Evolutionary conservation across 768 basidiomycete genomes (phyloP), one percentile per base, ranked within the genome.

Genomic region (Psilocybe sp.): DNA sequence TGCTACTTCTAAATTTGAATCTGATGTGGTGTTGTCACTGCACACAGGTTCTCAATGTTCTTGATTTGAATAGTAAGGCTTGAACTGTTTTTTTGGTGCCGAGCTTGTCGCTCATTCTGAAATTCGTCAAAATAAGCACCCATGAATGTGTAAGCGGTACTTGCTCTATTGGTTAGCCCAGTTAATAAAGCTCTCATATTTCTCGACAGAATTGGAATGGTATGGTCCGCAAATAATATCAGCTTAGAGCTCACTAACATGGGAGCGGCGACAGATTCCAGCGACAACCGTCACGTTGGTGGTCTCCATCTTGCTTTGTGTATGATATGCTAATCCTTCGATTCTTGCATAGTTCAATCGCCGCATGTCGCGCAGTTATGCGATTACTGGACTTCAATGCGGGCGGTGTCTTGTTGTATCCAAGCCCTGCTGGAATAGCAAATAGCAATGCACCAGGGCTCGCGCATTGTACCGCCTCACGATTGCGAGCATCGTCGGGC

Each of bases 281-380:
- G 84, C 85, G 34, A 83, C 85, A 14, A 76, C 80, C 4, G 69
- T 85, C 51, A 82, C 84, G 85, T 86, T 67, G 14, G 65, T 52
- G 39, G 38, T 31, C 16, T 51, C 10, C 38, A n/a, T 40, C 31
- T 10, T 16, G 23, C 47, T 39, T 39, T 40, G 38, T 42, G 8
- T 44, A 18, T 47, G 48, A 16, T 16, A 23, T 31, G 11, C 16
- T 46, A 43, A 46, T 16, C 23, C 46, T 20, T 33, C 32, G 51
- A 46, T 41, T 33, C 43, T 39, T 20, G 48, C 20, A 10, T 51
- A 80, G 78, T 19, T 73, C 80, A 7, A 82, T 84, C 46, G 82
- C 84, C 16, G 81, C 86, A 23, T 84, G 84, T 62, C 78, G 86
- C 39, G 78, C 82, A 23, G 85, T 87, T 40, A 83, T 85, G 62